Evolutionary conservation across 73 alveolate species (phyloP).

Genomic region (Tetrahymena thermophila): DNA sequence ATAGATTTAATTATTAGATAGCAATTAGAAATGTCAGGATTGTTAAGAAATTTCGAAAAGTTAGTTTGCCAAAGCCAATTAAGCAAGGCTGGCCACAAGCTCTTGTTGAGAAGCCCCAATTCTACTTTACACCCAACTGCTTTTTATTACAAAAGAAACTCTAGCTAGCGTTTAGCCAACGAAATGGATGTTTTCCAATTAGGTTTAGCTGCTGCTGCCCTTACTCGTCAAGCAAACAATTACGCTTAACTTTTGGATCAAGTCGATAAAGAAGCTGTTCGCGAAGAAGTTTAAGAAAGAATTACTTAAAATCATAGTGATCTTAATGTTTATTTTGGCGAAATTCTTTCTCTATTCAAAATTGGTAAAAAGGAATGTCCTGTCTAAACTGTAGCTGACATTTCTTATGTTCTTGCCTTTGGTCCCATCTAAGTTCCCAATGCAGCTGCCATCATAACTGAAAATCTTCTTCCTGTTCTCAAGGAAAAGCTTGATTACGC

Average conservation of each 20-base stretch:
- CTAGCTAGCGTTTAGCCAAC: not conserved
- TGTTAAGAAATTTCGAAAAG: not conserved
- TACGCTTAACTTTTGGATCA: not conserved
- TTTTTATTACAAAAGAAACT: not conserved
- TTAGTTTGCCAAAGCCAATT: not conserved
- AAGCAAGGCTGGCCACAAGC: not conserved
- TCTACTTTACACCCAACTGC: not conserved
- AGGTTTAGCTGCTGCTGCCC: not conserved
- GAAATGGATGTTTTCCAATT: not conserved
- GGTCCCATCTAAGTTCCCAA: slow-evolving; percentile 1
- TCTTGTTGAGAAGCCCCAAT: not conserved
- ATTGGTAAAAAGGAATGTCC: not conserved
- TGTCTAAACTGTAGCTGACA: not conserved
- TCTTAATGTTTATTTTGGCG: not conserved
- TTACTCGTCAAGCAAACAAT: not conserved
- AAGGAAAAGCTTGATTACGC: not conserved
- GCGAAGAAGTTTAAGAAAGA: not conserved
- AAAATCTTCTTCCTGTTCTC: not conserved
- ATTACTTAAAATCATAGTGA: not conserved
- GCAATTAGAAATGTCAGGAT: not conserved
- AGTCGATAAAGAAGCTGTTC: not conserved
- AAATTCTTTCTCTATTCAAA: not conserved
- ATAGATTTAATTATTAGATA: not conserved
- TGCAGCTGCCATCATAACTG: not conserved
- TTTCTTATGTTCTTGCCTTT: not conserved